Evolutionary conservation across 768 basidiomycete species (phyloP).

Genomic region (Amanita brunnescens): DNA sequence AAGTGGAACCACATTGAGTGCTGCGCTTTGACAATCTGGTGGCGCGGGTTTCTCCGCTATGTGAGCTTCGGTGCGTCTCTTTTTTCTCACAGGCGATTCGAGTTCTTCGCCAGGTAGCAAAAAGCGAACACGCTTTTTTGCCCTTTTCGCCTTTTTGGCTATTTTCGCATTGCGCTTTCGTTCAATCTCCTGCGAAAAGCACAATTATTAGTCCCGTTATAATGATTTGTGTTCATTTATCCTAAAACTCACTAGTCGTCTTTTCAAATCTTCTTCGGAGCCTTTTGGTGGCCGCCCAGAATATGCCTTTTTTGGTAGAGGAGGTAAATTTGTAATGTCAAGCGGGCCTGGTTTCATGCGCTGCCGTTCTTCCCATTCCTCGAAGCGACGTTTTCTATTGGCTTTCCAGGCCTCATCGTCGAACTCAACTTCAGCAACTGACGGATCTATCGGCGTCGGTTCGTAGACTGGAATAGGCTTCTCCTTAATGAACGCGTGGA

Average conservation of each 20-base stretch:
- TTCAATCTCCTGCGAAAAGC: neutral
- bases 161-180: neutral
- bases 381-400: neutral
- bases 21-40: neutral
- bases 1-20: neutral
- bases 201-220: neutral
- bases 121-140: slow-evolving; percentile 1
- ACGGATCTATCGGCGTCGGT: neutral
- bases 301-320: slow-evolving; percentile 9
- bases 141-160: neutral
- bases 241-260: slow-evolving; percentile 5
- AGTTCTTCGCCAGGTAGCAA: neutral
- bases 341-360: neutral
- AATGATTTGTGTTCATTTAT: neutral
- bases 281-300: slow-evolving; percentile 5
- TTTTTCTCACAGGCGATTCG: neutral
- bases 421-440: neutral
- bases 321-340: neutral
- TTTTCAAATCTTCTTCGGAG: slow-evolving; percentile 10
- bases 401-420: neutral
- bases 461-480: neutral
- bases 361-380: neutral
- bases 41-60: neutral
- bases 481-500: neutral
- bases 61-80: neutral